Conservation (phyloP, 2,329 filamentous ascomycete species). For the Arthrobotrys megalospora region DNA sequence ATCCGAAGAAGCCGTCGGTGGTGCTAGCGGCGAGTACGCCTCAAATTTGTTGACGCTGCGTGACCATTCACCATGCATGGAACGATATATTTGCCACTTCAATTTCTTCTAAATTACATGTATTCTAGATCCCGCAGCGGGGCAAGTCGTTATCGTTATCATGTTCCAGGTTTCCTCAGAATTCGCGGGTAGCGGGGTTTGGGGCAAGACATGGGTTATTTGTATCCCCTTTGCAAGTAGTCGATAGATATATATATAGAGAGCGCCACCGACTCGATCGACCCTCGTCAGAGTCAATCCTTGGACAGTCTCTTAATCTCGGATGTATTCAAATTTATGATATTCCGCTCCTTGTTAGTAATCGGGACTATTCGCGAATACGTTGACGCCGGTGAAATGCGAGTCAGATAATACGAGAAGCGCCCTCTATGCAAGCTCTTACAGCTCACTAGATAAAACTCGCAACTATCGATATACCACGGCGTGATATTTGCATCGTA, state of each 20-base stretch:
- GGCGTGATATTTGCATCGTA: not conserved
- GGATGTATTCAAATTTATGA: not conserved
- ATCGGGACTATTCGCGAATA: not conserved
- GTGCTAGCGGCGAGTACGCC: not conserved
- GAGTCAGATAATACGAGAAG: not conserved
- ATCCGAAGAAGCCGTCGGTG: not conserved
- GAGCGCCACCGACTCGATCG: not conserved
- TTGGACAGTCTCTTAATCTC: too few species aligned
- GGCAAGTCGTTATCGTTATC: slow-evolving; percentile 9
- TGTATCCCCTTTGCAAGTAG: not conserved
- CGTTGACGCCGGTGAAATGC: not conserved
- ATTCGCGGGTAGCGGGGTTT: not conserved
- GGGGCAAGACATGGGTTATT: not conserved
- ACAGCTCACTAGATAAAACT: not conserved
- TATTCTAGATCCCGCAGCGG: not conserved
- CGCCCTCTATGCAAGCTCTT: not conserved
- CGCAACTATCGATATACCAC: not conserved
- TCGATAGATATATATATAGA: slow-evolving; percentile 5
- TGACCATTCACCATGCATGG: slow-evolving; percentile 15
- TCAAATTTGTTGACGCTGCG: not conserved
- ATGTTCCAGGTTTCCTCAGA: not conserved
- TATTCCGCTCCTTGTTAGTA: not conserved
- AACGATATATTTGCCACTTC: not conserved
- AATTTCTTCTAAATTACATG: not conserved
- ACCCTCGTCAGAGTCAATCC: too few species aligned